phyloP scores from a whole-genome alignment of 495 filamentous ascomycete genomes.

The Xylaria grammica region DNA sequence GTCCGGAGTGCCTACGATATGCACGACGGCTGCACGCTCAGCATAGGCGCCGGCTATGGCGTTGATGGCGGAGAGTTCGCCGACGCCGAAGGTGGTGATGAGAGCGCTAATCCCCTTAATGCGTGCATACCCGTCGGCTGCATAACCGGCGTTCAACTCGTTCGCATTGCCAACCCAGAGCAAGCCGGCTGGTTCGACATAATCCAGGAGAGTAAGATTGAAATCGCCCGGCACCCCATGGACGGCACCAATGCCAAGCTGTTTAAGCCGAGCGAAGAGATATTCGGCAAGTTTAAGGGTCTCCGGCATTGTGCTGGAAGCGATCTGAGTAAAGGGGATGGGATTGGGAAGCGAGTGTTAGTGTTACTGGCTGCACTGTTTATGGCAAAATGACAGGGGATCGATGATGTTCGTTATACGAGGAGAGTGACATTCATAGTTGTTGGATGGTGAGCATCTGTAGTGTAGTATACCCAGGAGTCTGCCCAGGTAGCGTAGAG shows the following conservation, averaged over 20 bases:
- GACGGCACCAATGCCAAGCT: constrained; percentile 63
- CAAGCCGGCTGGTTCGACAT: constrained; percentile 58
- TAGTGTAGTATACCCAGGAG: too few relatives aligned
- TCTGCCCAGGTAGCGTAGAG: neutral
- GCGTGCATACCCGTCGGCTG: constrained; percentile 70
- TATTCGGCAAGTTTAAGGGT: constrained; percentile 48
- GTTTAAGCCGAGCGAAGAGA: constrained; percentile 63
- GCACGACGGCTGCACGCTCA: constrained; percentile 69
- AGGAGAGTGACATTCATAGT: too few relatives aligned
- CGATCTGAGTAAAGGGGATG: neutral
- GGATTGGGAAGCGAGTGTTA: neutral
- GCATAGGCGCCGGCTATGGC: constrained; percentile 66
- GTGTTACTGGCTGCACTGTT: too few relatives aligned
- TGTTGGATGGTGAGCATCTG: too few relatives aligned
- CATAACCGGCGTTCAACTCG: constrained; percentile 72
- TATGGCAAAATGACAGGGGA: too few relatives aligned
- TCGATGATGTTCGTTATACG: too few relatives aligned
- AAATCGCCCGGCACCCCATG: constrained; percentile 69
- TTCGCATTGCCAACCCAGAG: constrained; percentile 72
- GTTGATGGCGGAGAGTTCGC: constrained; percentile 68
- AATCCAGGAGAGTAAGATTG: constrained; percentile 65
- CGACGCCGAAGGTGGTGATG: constrained; percentile 72
- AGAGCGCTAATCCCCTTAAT: constrained; percentile 67
- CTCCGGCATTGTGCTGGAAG: constrained; percentile 22
- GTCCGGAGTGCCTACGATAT: constrained; percentile 70